A percentile compares a stretch with the other conserved stretches of the same genome.
Conservation (phyloP, 192 early-diverging fungal species). For the Gamsiella multidivaricata region DNA sequence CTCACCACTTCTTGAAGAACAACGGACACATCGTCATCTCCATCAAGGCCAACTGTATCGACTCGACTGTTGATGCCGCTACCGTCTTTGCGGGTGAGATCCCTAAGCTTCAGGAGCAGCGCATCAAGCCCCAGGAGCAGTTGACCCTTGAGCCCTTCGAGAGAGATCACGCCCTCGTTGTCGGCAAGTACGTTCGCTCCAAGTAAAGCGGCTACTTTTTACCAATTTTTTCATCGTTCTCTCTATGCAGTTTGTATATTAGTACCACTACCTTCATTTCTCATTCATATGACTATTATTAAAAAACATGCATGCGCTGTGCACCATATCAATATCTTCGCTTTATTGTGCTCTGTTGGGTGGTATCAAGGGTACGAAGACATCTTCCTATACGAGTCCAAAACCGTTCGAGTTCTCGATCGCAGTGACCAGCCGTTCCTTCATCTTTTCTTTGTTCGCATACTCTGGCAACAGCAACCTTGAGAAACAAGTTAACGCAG, state of each 20-base stretch:
- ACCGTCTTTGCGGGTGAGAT: conserved; percentile 98
- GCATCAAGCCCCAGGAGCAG: conserved; percentile 93
- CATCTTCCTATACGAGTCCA: conserved; percentile 78
- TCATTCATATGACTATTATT: no score
- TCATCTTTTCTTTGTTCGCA: conserved; percentile 73
- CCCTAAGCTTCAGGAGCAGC: conserved; percentile 91
- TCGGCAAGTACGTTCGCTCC: conserved; percentile 83
- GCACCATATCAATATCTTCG: no score
- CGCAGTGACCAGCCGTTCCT: conserved; percentile 80
- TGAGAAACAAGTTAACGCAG: conserved; percentile 93
- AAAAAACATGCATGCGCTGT: no score
- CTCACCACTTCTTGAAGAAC: conserved; percentile 98
- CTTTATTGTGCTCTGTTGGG: no score
- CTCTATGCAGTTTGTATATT: no score
- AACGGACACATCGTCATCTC: conserved; percentile 98
- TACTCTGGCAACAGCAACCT: conserved; percentile 91
- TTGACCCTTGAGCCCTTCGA: conserved; percentile 98
- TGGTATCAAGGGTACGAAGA: no score
- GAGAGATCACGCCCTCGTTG: conserved; percentile 97
- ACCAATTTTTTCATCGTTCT: no score
- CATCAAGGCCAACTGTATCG: conserved; percentile 99
- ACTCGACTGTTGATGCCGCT: conserved; percentile 96
- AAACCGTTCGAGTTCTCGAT: conserved; percentile 95
- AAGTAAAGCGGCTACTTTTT: conserved; percentile 63
- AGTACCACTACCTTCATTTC: no score